Conservation (phyloP, 2,329 filamentous ascomycete species). For the Fusarium nodosum region DNA sequence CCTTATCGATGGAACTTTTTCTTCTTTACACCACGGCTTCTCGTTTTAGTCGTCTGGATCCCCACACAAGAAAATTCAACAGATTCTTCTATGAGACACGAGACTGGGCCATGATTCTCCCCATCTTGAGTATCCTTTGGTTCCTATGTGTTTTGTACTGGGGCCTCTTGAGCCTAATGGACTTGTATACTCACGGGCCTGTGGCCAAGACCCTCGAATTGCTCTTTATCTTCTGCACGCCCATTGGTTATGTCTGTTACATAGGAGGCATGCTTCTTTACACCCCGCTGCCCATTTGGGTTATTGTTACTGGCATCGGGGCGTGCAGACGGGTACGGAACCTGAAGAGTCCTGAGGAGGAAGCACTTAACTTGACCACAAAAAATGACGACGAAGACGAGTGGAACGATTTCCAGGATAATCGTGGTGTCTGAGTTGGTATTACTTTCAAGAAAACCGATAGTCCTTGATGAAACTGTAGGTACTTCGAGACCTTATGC, state of each 20-base stretch:
- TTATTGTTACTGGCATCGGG: slow-evolving; percentile 30
- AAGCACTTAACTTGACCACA: slow-evolving; percentile 17
- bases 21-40: slow-evolving; percentile 45
- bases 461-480: slow-evolving; percentile 20
- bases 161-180: slow-evolving; percentile 3
- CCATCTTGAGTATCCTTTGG: slow-evolving; percentile 37
- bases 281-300: slow-evolving; percentile 32
- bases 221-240: background rate
- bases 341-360: slow-evolving; percentile 22
- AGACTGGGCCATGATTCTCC: slow-evolving; percentile 38
- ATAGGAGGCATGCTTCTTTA: slow-evolving; percentile 9
- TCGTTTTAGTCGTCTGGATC: slow-evolving; percentile 17
- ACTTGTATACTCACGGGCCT: slow-evolving; percentile 18
- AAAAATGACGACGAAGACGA: slow-evolving; percentile 24
- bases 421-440: slow-evolving; percentile 14
- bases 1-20: slow-evolving; percentile 36
- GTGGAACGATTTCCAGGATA: slow-evolving; percentile 28
- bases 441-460: slow-evolving; percentile 1
- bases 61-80: slow-evolving; percentile 11
- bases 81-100: slow-evolving; percentile 37
- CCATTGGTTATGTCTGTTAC: slow-evolving; percentile 11
- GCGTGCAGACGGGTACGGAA: slow-evolving; percentile 32
- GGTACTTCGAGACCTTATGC: slow-evolving; percentile 20
- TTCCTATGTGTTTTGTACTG: slow-evolving; percentile 19
- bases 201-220: slow-evolving; percentile 11